Conservation (phyloP, 148 eudicot species). For the Spergularia marina region DNA sequence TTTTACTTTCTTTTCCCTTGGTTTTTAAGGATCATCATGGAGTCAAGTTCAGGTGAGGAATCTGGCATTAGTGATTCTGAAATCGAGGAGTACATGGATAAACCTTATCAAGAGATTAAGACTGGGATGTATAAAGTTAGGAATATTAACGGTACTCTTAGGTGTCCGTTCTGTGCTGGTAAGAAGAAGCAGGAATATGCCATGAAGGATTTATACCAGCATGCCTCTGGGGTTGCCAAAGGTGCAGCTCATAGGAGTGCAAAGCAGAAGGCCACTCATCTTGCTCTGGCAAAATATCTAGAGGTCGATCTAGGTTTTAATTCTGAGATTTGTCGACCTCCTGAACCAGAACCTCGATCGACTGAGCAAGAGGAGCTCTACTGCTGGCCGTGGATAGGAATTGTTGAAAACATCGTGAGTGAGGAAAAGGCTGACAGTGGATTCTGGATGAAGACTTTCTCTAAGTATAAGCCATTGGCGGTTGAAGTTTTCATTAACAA, state of each 20-base stretch:
- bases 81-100: constrained; percentile 65
- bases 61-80: constrained; percentile 91
- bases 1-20: background rate
- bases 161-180: constrained; percentile 88
- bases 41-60: constrained; percentile 59
- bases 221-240: constrained; percentile 71
- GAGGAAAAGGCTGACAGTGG: constrained; percentile 28
- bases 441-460: constrained; percentile 43
- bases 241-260: constrained; percentile 61
- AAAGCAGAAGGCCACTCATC: constrained; percentile 67
- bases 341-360: constrained; percentile 29
- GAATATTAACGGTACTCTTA: constrained; percentile 54
- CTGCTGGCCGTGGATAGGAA: constrained; percentile 79
- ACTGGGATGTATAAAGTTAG: constrained; percentile 52
- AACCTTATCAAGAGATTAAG: constrained; percentile 58
- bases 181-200: constrained; percentile 90
- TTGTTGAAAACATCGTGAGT: constrained; percentile 53
- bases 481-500: constrained; percentile 43
- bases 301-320: constrained; percentile 43
- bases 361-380: constrained; percentile 36
- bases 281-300: constrained; percentile 59
- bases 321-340: constrained; percentile 18
- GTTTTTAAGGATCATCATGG: constrained; percentile 33
- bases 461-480: constrained; percentile 47
- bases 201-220: constrained; percentile 71